phyloP scores from a whole-genome alignment of 2,329 filamentous ascomycete species.

The Aspergillus neotritici region DNA sequence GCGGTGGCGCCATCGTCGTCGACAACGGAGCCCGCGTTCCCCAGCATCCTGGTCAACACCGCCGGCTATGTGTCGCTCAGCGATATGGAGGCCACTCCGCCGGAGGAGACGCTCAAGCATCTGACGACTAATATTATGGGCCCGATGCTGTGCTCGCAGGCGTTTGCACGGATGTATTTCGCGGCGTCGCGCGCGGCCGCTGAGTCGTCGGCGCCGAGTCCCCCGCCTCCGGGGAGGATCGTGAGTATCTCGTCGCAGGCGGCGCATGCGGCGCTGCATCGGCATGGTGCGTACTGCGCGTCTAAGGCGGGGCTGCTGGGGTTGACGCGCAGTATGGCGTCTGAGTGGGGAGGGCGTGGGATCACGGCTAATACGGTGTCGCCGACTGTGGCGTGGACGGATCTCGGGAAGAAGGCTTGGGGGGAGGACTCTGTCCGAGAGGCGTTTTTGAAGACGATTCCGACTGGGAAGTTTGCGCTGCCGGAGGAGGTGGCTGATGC shows the following conservation, averaged over 20 bases:
- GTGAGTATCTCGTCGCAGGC: constrained; percentile 45
- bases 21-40: constrained; percentile 23
- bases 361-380: constrained; percentile 45
- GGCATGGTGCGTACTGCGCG: constrained; percentile 46
- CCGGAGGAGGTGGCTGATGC: constrained; percentile 38
- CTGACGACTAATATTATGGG: constrained; percentile 43
- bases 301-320: constrained; percentile 44
- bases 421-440: constrained; percentile 31
- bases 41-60: constrained; percentile 40
- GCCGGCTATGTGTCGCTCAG: constrained; percentile 44
- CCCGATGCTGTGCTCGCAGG: constrained; percentile 42
- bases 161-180: constrained; percentile 42
- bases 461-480: constrained; percentile 35
- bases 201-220: constrained; percentile 9
- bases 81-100: constrained; percentile 39
- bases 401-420: constrained; percentile 42
- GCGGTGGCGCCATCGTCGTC: constrained; percentile 10
- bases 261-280: constrained; percentile 42
- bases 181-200: constrained; percentile 16
- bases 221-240: constrained; percentile 37
- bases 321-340: constrained; percentile 43
- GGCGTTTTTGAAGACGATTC: constrained; percentile 34
- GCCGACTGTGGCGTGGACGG: constrained; percentile 45
- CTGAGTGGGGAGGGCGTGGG: constrained; percentile 43
- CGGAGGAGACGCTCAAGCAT: constrained; percentile 41